A percentile compares a stretch with the other conserved stretches of the same genome.
These are phyloP conservation scores for Kwoniella dejecticola DNA, from an alignment of 768 basidiomycete genomes.

Conservation along the genomic window DNA sequence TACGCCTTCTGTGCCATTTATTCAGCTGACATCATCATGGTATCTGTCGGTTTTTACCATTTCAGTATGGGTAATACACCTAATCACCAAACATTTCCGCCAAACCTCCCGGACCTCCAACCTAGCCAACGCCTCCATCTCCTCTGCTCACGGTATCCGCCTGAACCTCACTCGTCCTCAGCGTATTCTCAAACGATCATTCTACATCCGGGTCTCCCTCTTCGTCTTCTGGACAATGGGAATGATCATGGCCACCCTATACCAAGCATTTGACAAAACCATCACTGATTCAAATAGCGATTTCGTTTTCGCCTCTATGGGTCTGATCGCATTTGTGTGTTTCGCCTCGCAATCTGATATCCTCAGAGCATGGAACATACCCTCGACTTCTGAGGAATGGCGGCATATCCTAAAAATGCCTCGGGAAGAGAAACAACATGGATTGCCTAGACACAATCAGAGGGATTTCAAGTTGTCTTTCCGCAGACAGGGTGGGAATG, in stretches of 20 bases:
- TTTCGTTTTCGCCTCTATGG: conserved; percentile 14
- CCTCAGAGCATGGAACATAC: conserved; percentile 13
- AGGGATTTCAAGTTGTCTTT: no score
- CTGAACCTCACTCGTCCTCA: not conserved
- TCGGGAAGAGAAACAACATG: no score
- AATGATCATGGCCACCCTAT: conserved; percentile 16
- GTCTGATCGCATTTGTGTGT: conserved; percentile 14
- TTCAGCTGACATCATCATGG: no score
- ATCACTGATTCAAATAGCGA: conserved; percentile 15
- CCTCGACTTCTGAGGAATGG: conserved; percentile 1
- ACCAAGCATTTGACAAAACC: conserved; percentile 19
- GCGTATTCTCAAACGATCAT: conserved; percentile 1
- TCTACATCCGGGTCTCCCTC: conserved; percentile 14
- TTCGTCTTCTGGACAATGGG: conserved; percentile 19
- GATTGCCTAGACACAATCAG: no score
- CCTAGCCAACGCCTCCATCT: not conserved
- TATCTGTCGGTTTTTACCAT: no score
- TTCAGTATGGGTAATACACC: conserved; percentile 16
- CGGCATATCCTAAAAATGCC: not conserved
- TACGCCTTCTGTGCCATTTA: not conserved
- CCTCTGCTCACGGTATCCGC: not conserved
- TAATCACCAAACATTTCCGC: conserved; percentile 9
- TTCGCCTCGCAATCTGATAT: conserved; percentile 17
- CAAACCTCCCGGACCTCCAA: conserved; percentile 3
- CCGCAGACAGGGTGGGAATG: not conserved